These are phyloP conservation scores for Umbelopsis ramanniana DNA, from an alignment of 192 early-diverging fungal genomes.

Conservation along the genomic window DNA sequence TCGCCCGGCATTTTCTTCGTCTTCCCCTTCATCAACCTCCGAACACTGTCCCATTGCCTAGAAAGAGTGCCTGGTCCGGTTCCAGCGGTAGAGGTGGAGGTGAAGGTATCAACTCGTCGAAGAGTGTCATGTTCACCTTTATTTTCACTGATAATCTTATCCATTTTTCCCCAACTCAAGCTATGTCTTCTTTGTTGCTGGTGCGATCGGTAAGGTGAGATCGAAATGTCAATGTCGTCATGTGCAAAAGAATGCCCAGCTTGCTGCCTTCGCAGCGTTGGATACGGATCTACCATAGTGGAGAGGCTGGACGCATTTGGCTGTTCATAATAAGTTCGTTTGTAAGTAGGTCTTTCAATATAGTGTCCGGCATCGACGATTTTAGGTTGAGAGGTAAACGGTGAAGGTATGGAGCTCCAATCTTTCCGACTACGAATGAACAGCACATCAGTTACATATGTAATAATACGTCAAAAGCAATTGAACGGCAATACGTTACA, in stretches of 20 bases:
- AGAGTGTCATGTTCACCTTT: neutral
- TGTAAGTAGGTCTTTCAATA: neutral
- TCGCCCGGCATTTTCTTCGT: neutral
- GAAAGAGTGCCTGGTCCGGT: neutral
- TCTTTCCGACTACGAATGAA: neutral
- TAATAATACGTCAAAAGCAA: neutral
- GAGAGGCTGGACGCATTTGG: neutral
- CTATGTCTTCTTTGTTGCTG: constrained; percentile 5
- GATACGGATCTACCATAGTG: constrained; percentile 1
- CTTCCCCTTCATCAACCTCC: constrained; percentile 8
- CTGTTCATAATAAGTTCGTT: neutral
- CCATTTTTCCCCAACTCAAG: constrained; percentile 10
- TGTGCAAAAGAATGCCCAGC: neutral
- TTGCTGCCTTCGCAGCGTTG: neutral
- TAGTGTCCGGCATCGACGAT: constrained; percentile 1
- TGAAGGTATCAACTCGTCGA: neutral
- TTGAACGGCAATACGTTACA: neutral
- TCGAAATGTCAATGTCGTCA: neutral
- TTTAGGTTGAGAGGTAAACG: neutral
- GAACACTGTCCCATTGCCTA: neutral
- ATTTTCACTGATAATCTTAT: neutral
- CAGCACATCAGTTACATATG: neutral
- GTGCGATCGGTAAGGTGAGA: neutral
- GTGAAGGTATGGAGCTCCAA: constrained; percentile 3
- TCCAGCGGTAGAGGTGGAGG: neutral